Evolutionary conservation across 1,284 basidiomycete genomes (phyloP).

Genomic region (Trichosporon sp.): DNA sequence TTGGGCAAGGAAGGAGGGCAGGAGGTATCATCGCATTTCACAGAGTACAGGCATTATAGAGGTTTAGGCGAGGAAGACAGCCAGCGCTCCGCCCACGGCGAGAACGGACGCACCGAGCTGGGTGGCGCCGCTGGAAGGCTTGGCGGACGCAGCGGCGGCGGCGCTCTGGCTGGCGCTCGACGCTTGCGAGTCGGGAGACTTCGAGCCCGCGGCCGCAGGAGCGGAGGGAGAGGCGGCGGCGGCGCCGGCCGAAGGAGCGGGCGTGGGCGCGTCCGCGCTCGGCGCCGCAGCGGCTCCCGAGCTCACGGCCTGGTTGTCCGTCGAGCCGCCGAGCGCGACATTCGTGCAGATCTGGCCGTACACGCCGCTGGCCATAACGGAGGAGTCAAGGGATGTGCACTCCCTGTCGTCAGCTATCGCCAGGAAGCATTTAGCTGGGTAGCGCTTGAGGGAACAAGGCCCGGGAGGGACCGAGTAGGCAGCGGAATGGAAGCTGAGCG

Average conservation of each 20-base stretch:
- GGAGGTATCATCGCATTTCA: not conserved
- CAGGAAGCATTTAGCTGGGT: too few relatives aligned
- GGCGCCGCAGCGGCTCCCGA: not conserved
- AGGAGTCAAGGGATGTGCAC: not conserved
- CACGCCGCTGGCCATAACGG: not conserved
- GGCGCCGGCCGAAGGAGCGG: not conserved
- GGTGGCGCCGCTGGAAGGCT: not conserved
- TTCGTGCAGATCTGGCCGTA: not conserved
- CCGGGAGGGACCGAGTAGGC: too few relatives aligned
- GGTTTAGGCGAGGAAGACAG: not conserved
- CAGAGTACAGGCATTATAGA: not conserved
- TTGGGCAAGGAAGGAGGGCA: not conserved
- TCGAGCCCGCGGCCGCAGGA: too few relatives aligned
- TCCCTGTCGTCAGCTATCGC: not conserved
- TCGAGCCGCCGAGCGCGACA: not conserved
- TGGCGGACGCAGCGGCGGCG: not conserved
- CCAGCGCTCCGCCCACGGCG: not conserved
- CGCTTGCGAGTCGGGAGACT: too few relatives aligned
- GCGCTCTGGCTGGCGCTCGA: not conserved
- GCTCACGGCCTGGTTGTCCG: not conserved
- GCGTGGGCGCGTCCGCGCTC: not conserved
- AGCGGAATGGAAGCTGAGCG: too few relatives aligned
- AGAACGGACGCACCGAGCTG: not conserved
- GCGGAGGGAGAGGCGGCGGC: not conserved
- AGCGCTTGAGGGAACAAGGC: too few relatives aligned